Evolutionary conservation across 2,329 filamentous ascomycete genomes (phyloP), one percentile per base, ranked within the genome.

Genomic region (Massarina eburnea): DNA sequence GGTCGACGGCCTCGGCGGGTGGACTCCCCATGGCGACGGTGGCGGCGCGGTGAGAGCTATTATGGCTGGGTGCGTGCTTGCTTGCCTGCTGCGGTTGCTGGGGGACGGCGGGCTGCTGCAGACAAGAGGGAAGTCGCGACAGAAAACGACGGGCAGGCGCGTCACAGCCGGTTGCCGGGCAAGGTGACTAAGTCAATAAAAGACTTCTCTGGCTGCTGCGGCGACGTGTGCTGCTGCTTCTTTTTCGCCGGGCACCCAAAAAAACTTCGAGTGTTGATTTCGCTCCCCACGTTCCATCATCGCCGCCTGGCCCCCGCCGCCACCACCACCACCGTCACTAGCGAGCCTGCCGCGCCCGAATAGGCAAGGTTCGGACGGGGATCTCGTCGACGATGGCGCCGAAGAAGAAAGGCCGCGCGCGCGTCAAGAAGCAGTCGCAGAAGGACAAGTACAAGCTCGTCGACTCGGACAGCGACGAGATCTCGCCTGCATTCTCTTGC

Each of bases 1-100:
- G 78, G 66, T 86, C 87, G 58, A 84, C 81, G 41, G 92, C 92
- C 71, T 88, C 83, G 69, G 88, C 84, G 61, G 73, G 72, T 41
- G 72, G 68, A 53, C 58, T 66, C 54, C 71, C 71, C 64, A 68
- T 68, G 51, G 30, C 61, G 40, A 39, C 20, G 35, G 15, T 41
- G 39, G 26, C 29, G 43, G 45, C 54, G 41, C 46, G 51, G 52
- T 45, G 51, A 42, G 29, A 38, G 45, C 48, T 43, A 48, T 26
- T 36, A 15, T 21, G 47, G 30, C 10, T 19, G n/a, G 8, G 24
- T 7, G 7, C 24, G 24, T 26, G 24, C 7, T 26, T 26, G 24
- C 24, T 26, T 7, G 24, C 7, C 12, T 26, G 24, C 24, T 26
- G 24, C 7, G 12, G 24, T 26, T 14, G 19, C 9, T 34, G 32